These are phyloP conservation scores for Leccinum obscurum DNA, from an alignment of 768 basidiomycete genomes.

Conservation along the genomic window DNA sequence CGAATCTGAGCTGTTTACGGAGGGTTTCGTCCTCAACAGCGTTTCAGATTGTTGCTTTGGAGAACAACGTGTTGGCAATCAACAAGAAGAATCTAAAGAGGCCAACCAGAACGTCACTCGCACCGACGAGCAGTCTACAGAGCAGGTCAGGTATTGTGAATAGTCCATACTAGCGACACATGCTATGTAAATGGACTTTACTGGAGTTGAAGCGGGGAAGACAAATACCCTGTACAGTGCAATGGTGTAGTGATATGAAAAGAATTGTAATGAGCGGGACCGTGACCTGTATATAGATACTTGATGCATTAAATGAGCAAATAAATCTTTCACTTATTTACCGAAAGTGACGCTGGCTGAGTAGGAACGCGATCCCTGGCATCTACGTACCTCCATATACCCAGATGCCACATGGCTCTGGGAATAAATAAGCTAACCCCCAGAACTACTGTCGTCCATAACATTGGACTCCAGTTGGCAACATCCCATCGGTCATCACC, in stretches of 20 bases:
- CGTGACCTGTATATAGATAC: slow-evolving; percentile 5
- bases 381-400: slow-evolving; percentile 73
- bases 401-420: slow-evolving; percentile 71
- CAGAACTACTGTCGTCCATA: slow-evolving; percentile 64
- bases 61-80: slow-evolving; percentile 89
- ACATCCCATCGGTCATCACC: slow-evolving; percentile 70
- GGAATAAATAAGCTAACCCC: slow-evolving; percentile 70
- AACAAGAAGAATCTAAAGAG: slow-evolving; percentile 91
- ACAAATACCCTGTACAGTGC: slow-evolving; percentile 17
- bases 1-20: not conserved
- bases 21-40: slow-evolving; percentile 7
- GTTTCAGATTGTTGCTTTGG: slow-evolving; percentile 84
- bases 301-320: slow-evolving; percentile 22
- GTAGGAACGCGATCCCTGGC: slow-evolving; percentile 47
- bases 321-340: slow-evolving; percentile 23
- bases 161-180: slow-evolving; percentile 48
- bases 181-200: slow-evolving; percentile 1
- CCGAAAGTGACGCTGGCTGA: not conserved
- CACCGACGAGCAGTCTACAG: slow-evolving; percentile 40
- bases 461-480: slow-evolving; percentile 62
- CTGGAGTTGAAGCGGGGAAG: slow-evolving; percentile 3
- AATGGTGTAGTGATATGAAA: slow-evolving; percentile 2
- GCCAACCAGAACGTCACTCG: slow-evolving; percentile 75
- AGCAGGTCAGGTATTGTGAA: slow-evolving; percentile 71
- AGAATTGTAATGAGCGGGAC: not conserved